These are phyloP conservation scores for Globisporangium ultimum DNA, from an alignment of 352 stramenopile species.

Conservation along the genomic window DNA sequence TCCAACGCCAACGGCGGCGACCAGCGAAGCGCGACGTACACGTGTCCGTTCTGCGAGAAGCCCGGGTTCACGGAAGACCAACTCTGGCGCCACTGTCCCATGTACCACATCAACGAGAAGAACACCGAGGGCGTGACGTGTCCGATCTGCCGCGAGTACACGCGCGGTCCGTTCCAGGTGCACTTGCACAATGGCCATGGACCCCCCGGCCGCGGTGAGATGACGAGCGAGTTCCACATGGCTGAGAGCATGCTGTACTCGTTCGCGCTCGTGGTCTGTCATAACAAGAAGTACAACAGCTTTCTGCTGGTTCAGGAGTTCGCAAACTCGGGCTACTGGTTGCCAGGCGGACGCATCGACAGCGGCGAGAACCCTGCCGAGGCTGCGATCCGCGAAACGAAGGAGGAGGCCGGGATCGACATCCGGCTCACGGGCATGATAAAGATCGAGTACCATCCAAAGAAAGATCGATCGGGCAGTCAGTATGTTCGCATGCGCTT, in stretches of 20 bases:
- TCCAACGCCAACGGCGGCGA: background rate
- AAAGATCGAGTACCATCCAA: constrained; percentile 85
- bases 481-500: constrained; percentile 87
- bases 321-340: constrained; percentile 82
- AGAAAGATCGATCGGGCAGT: constrained; percentile 59
- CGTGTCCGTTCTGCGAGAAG: constrained; percentile 75
- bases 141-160: constrained; percentile 66
- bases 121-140: constrained; percentile 69
- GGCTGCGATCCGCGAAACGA: constrained; percentile 82
- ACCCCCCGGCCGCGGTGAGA: constrained; percentile 68
- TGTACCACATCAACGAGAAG: constrained; percentile 87
- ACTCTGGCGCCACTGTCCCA: constrained; percentile 77
- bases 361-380: constrained; percentile 71
- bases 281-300: constrained; percentile 79
- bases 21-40: constrained; percentile 25
- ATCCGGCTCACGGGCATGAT: constrained; percentile 75
- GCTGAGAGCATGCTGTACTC: constrained; percentile 70
- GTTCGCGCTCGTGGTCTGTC: constrained; percentile 82
- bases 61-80: constrained; percentile 74
- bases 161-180: constrained; percentile 75
- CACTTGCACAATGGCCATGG: constrained; percentile 85
- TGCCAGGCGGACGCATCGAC: constrained; percentile 76
- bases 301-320: constrained; percentile 87
- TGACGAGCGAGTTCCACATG: constrained; percentile 82
- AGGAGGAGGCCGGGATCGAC: constrained; percentile 82